A percentile compares a stretch with the other conserved stretches of the same genome.
Conservation (phyloP, 331 rosid genomes). For the Malus hybrid region DNA sequence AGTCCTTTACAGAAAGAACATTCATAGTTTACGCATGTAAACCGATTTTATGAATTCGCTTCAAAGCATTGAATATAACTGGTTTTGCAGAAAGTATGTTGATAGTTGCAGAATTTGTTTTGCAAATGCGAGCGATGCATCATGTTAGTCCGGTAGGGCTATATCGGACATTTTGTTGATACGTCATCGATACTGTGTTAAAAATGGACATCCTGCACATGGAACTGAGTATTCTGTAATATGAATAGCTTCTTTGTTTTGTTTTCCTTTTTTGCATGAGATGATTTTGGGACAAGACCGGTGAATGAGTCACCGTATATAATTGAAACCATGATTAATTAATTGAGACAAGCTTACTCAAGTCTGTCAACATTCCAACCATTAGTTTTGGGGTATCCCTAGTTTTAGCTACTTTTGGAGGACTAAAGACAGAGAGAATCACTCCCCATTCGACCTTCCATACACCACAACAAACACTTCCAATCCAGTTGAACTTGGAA, state of each 20-base stretch:
- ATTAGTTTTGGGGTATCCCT: conserved; percentile 38
- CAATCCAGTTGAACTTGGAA: too few relatives aligned
- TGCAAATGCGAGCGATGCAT: too few relatives aligned
- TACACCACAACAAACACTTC: background rate
- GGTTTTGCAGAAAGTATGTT: background rate
- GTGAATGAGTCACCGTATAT: conserved; percentile 3
- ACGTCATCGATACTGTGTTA: too few relatives aligned
- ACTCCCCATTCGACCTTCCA: background rate
- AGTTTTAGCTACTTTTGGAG: conserved; percentile 42
- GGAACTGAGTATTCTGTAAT: too few relatives aligned
- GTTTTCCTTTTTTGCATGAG: background rate
- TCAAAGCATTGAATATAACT: background rate
- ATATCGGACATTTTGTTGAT: too few relatives aligned
- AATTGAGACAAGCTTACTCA: conserved; percentile 12
- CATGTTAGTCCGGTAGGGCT: too few relatives aligned
- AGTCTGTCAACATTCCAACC: conserved; percentile 22
- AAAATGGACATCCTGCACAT: too few relatives aligned
- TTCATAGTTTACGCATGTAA: background rate
- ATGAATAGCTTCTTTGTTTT: background rate
- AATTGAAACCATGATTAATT: conserved; percentile 11
- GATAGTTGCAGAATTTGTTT: too few relatives aligned
- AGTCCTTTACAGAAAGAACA: background rate
- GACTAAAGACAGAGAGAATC: conserved; percentile 22
- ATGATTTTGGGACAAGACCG: background rate
- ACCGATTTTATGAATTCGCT: background rate